Evolutionary conservation across 2,329 filamentous ascomycete species (phyloP), one percentile per base, ranked within the genome.

Genomic region (Ascochyta lentis): DNA sequence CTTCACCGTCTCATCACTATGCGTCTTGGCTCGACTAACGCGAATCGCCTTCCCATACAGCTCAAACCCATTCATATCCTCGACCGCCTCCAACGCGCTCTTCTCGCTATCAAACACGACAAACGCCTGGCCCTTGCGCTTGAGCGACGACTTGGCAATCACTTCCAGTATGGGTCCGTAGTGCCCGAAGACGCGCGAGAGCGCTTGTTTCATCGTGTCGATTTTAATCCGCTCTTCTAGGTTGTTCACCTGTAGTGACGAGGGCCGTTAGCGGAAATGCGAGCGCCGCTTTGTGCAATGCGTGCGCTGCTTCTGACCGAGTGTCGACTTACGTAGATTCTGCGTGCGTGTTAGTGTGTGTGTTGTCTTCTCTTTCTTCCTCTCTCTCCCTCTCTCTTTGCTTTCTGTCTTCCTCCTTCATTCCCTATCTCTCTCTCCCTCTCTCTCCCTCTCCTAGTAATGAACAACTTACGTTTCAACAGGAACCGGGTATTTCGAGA

Each of bases 111-210:
- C 92, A 74, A 92, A 98, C 41, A 98, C 92, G 45, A 99, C 80
- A 73, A 99, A 99, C 0, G 95, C 95, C 78, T 99, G 95, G 12
- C 95, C 95, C 75, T 96, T 97, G 39, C 92, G 91, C 74, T 91
- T 93, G 27, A 98, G 78, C 75, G 96, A 97, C 61, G 86, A 91
- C 80, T 96, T 96, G 40, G 91, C 91, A 56, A 96, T 85, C 47
- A 96, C 86, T 60, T 96, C 92, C 66, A 96, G 79, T 58, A 96
- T 86, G 54, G 82, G 88, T 61, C 95, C 95, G 77, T 95, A 97
- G 76, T 96, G 91, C 60, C 87, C 87, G 79, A 98, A 98, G 69
- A 98, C 83, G 60, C 88, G 86, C 22, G 78, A 80, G 15, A 99
- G 83, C 0, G 90, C 85, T 63, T 89, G 84, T 63, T 88, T 90